Evolutionary conservation across 345 rosid genomes (phyloP).

Genomic region (Sonneratia alba): DNA sequence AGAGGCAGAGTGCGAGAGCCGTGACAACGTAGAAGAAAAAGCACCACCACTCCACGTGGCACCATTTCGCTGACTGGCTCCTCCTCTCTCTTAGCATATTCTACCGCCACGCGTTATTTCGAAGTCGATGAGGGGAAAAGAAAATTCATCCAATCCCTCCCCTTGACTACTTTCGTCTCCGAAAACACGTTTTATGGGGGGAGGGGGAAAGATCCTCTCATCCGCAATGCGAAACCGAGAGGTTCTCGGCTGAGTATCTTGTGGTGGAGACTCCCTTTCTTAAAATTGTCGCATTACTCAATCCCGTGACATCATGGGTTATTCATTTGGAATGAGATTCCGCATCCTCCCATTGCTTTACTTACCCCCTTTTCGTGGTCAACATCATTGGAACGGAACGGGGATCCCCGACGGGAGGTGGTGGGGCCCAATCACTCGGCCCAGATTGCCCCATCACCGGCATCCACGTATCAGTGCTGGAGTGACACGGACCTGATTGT

Average conservation of each 20-base stretch:
- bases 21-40: neutral
- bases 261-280: too few relatives aligned
- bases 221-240: too few relatives aligned
- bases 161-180: neutral
- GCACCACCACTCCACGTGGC: neutral
- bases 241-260: too few relatives aligned
- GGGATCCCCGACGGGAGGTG: neutral
- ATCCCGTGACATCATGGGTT: too few relatives aligned
- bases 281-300: too few relatives aligned
- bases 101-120: neutral
- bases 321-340: too few relatives aligned
- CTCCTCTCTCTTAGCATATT: neutral
- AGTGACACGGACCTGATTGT: slow-evolving; percentile 5
- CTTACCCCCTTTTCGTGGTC: neutral
- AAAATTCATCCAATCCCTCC: neutral
- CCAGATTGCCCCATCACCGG: neutral
- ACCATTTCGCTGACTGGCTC: neutral
- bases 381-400: neutral
- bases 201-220: too few relatives aligned
- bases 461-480: slow-evolving; percentile 3
- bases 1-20: too few relatives aligned
- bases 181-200: too few relatives aligned
- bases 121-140: neutral
- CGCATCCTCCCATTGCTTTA: too few relatives aligned
- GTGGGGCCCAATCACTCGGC: neutral